Percentiles rank a stretch among this genome's conserved stretches.
phyloP scores from a whole-genome alignment of 1,284 basidiomycete species.

The Leccinum variabile region DNA sequence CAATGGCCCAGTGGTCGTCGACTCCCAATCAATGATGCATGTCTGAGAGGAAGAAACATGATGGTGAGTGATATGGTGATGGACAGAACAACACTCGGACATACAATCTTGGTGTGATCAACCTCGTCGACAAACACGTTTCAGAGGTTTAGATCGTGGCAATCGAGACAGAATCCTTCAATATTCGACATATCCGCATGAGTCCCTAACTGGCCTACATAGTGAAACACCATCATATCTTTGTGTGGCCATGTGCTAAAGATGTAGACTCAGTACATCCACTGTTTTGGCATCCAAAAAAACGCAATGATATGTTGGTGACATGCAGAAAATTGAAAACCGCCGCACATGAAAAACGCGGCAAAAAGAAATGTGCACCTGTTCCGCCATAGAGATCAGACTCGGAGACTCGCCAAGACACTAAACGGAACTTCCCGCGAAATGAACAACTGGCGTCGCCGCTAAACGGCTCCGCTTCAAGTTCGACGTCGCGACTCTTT shows the following conservation, averaged over 20 bases:
- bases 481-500: neutral
- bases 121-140: conserved; percentile 76
- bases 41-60: conserved; percentile 45
- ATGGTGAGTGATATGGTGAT: neutral
- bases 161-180: conserved; percentile 72
- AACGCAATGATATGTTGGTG: no score
- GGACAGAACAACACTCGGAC: conserved; percentile 23
- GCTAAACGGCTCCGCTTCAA: neutral
- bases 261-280: no score
- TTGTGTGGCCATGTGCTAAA: no score
- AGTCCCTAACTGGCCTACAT: conserved; percentile 38
- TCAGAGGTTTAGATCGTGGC: conserved; percentile 76
- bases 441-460: no score
- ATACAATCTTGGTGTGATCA: conserved; percentile 66
- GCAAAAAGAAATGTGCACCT: no score
- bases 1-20: conserved; percentile 75
- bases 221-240: no score
- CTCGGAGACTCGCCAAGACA: no score
- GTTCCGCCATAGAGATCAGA: no score
- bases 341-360: no score
- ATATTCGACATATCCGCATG: conserved; percentile 22
- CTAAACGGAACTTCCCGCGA: neutral
- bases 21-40: conserved; percentile 84
- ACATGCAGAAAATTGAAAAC: no score
- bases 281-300: no score